These are phyloP conservation scores for Tuber umbilicatum DNA, from an alignment of 495 filamentous ascomycete species.

Conservation along the genomic window DNA sequence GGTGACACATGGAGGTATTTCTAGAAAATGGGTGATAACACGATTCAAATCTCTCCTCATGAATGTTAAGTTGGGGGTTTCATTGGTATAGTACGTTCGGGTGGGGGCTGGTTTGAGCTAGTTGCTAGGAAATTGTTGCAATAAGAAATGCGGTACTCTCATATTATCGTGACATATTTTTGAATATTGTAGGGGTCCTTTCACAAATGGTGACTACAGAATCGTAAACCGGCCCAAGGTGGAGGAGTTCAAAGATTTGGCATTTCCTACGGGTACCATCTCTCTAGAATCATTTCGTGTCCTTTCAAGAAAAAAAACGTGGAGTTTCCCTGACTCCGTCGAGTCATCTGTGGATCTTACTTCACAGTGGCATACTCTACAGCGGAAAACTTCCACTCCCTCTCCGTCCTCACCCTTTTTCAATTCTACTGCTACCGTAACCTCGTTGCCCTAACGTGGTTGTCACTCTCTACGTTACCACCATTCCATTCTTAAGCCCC, in stretches of 20 bases:
- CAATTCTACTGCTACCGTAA: background rate
- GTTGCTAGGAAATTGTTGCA: background rate
- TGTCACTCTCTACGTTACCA: background rate
- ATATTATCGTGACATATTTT: background rate
- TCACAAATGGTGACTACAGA: background rate
- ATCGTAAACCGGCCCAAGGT: background rate
- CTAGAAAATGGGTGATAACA: conserved; percentile 5
- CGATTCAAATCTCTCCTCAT: conserved; percentile 4
- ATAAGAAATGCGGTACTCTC: background rate
- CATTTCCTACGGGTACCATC: background rate
- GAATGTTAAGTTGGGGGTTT: background rate
- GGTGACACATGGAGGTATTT: background rate
- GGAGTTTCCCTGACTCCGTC: background rate
- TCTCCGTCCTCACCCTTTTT: background rate
- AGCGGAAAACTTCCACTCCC: background rate
- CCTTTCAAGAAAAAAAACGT: background rate
- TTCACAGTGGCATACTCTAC: background rate
- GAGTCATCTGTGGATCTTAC: background rate
- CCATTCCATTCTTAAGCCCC: background rate
- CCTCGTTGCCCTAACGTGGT: background rate
- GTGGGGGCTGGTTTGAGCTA: background rate
- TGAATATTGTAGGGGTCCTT: background rate
- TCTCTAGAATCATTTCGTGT: background rate
- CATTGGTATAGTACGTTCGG: background rate
- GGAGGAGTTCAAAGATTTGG: background rate